Conservation (phyloP, 2,329 filamentous ascomycete genomes). For the Periglandula ipomoeae region DNA sequence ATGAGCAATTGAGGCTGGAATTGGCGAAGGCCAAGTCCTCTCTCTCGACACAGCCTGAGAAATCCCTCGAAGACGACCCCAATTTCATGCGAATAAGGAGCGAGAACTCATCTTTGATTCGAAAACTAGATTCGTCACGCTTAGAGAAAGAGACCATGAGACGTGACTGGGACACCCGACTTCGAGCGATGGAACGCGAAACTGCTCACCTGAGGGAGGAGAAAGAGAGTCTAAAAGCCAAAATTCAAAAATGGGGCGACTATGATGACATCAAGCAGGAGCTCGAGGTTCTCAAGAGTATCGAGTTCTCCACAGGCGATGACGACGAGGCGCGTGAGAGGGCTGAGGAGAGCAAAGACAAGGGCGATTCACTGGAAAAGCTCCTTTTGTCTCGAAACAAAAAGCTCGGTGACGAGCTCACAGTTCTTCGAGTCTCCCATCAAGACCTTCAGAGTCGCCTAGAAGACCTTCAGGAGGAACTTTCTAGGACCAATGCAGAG, state of each 20-base stretch:
- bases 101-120: slow-evolving; percentile 85
- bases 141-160: slow-evolving; percentile 78
- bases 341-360: slow-evolving; percentile 28
- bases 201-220: slow-evolving; percentile 67
- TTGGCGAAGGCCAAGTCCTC: slow-evolving; percentile 76
- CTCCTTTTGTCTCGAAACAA: slow-evolving; percentile 89
- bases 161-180: slow-evolving; percentile 63
- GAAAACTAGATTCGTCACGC: slow-evolving; percentile 74
- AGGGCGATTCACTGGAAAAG: slow-evolving; percentile 79
- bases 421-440: slow-evolving; percentile 84
- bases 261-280: slow-evolving; percentile 97
- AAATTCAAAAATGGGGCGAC: slow-evolving; percentile 82
- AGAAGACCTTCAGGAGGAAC: slow-evolving; percentile 71
- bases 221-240: slow-evolving; percentile 67
- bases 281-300: slow-evolving; percentile 92
- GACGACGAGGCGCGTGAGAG: slow-evolving; percentile 55
- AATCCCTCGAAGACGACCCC: slow-evolving; percentile 77
- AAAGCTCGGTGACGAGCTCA: slow-evolving; percentile 89
- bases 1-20: slow-evolving; percentile 86
- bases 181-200: slow-evolving; percentile 74
- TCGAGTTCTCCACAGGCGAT: slow-evolving; percentile 88
- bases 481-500: slow-evolving; percentile 75
- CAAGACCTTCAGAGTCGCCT: slow-evolving; percentile 80
- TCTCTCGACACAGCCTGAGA: slow-evolving; percentile 49
- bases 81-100: slow-evolving; percentile 79